phyloP scores from a whole-genome alignment of 2,329 filamentous ascomycete species.

The Ilyonectria mors-panacis region DNA sequence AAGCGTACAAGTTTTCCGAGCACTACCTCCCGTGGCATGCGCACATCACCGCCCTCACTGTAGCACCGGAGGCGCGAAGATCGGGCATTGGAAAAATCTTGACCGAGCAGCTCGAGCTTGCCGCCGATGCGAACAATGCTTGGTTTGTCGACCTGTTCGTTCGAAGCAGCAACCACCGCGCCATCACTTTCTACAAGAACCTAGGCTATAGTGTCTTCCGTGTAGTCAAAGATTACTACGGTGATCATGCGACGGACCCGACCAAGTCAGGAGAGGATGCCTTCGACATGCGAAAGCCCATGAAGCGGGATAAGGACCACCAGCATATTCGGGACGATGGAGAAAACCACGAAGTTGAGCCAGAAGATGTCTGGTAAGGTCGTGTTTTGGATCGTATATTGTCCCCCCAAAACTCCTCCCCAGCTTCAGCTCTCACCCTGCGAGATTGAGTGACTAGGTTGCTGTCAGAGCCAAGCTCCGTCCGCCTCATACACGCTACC shows the following conservation, averaged over 20 bases:
- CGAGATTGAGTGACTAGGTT: conserved; percentile 2
- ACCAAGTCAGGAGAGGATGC: conserved; percentile 83
- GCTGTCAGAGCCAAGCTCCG: conserved; percentile 57
- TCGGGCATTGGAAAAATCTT: conserved; percentile 90
- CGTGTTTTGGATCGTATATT: conserved; percentile 16
- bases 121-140: conserved; percentile 84
- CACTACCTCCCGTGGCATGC: conserved; percentile 99
- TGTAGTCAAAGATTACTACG: conserved; percentile 92
- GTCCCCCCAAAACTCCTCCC: conserved; percentile 60
- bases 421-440: conserved; percentile 1
- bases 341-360: conserved; percentile 81
- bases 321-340: conserved; percentile 87
- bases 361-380: conserved; percentile 86
- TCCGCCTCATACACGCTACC: conserved; percentile 61
- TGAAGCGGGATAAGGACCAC: conserved; percentile 82
- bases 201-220: conserved; percentile 95
- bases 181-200: conserved; percentile 89
- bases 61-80: conserved; percentile 87
- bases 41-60: conserved; percentile 95
- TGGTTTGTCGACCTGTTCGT: conserved; percentile 99
- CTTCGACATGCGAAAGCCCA: conserved; percentile 95
- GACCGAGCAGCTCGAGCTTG: conserved; percentile 84
- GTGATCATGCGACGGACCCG: conserved; percentile 80
- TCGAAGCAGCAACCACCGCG: conserved; percentile 87
- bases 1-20: conserved; percentile 80